Conservation (phyloP, 805 yeast species). For the Isabelozyma gotoi region DNA sequence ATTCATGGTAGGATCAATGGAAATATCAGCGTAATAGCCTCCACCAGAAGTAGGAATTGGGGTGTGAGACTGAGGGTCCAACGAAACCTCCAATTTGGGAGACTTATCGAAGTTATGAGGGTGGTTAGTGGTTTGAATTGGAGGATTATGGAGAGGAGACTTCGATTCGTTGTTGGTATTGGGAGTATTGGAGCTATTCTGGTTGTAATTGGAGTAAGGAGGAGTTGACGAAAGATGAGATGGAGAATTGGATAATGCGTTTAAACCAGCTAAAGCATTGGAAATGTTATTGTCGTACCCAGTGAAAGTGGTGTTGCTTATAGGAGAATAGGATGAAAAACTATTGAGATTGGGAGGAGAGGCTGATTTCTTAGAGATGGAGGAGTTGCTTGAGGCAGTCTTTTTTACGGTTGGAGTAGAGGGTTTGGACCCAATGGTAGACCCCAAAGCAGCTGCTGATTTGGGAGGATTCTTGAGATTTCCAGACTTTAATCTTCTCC, state of each 20-base stretch:
- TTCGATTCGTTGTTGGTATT: conserved; percentile 18
- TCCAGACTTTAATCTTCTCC: conserved; percentile 46
- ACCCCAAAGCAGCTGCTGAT: conserved; percentile 24
- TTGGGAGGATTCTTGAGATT: conserved; percentile 46
- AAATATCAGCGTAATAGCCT: conserved; percentile 44
- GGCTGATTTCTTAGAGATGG: conserved; percentile 10
- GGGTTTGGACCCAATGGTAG: not conserved
- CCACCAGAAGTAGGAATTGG: conserved; percentile 25
- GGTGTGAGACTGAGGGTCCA: conserved; percentile 32
- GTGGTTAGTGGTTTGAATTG: conserved; percentile 4
- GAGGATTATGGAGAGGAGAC: not conserved
- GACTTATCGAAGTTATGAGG: conserved; percentile 15
- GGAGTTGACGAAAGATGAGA: conserved; percentile 26
- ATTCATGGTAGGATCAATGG: conserved; percentile 46
- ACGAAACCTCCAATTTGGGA: conserved; percentile 24
- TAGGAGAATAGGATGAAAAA: conserved; percentile 32
- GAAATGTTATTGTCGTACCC: conserved; percentile 41
- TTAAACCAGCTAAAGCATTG: conserved; percentile 45
- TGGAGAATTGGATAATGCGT: conserved; percentile 38
- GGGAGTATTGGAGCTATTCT: conserved; percentile 8
- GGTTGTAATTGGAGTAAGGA: conserved; percentile 8
- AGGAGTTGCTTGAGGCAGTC: conserved; percentile 2
- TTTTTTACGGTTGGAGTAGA: not conserved
- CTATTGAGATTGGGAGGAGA: conserved; percentile 11
- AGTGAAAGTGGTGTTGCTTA: conserved; percentile 35